phyloP scores from a whole-genome alignment of 1,284 basidiomycete species.

The Laetiporus sulphureus region DNA sequence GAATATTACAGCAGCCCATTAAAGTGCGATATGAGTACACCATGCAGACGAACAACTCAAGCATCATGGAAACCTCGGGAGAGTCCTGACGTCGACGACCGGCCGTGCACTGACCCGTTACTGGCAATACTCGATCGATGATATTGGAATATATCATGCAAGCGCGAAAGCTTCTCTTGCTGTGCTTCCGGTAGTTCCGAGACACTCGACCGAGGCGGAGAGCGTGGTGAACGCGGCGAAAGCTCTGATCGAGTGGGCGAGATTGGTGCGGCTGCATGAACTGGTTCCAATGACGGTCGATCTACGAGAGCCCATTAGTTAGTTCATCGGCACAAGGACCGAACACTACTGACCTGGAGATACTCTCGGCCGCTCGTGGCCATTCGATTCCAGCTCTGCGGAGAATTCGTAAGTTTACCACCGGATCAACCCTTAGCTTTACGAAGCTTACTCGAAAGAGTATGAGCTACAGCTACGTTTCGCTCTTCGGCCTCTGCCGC shows the following conservation, averaged over 20 bases:
- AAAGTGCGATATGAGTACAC: too few species aligned
- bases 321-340: too few species aligned
- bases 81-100: slow-evolving; percentile 20
- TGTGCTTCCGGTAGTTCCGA: slow-evolving; percentile 28
- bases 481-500: slow-evolving; percentile 82
- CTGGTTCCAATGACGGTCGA: too few species aligned
- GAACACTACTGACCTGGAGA: too few species aligned
- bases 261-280: slow-evolving; percentile 12
- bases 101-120: slow-evolving; percentile 50
- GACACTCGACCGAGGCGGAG: slow-evolving; percentile 28
- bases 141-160: slow-evolving; percentile 82
- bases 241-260: slow-evolving; percentile 18
- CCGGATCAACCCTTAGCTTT: neutral
- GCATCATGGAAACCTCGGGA: too few species aligned
- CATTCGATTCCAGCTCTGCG: slow-evolving; percentile 61
- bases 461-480: slow-evolving; percentile 68
- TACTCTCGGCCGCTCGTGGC: slow-evolving; percentile 21
- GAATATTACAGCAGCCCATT: slow-evolving; percentile 12
- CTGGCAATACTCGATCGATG: slow-evolving; percentile 62
- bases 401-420: slow-evolving; percentile 8
- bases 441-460: slow-evolving; percentile 61
- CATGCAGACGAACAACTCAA: too few species aligned
- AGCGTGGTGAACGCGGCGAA: slow-evolving; percentile 25
- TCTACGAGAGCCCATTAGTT: too few species aligned
- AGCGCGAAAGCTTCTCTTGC: slow-evolving; percentile 58